Evolutionary conservation across 257 asterid genomes (phyloP).

Genomic region (Nemophila menziesii): DNA sequence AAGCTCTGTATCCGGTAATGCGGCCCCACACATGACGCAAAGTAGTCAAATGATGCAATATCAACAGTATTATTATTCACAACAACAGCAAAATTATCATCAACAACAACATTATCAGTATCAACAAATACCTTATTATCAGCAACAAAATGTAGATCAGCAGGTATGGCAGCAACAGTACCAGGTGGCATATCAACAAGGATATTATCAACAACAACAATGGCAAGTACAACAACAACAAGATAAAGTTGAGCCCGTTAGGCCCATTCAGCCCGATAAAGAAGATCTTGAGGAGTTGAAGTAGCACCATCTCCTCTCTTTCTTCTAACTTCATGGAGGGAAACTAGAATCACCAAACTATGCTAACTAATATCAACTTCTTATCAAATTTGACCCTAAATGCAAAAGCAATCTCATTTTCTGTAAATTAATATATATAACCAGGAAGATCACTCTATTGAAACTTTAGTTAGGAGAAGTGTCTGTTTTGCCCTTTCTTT

Average conservation of each 20-base stretch:
- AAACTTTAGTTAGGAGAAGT: no score
- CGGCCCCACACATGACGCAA: conserved; percentile 3
- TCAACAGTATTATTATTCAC: conserved; percentile 52
- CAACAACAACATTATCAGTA: conserved; percentile 45
- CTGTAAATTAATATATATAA: no score
- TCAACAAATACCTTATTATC: conserved; percentile 29
- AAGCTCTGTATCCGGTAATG: conserved; percentile 13
- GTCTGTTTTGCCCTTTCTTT: no score
- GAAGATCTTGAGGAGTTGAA: background rate
- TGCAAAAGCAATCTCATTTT: no score
- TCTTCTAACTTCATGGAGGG: background rate
- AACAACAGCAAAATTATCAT: conserved; percentile 56
- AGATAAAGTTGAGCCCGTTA: conserved; percentile 22
- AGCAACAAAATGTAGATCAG: conserved; percentile 37
- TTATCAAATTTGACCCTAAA: no score
- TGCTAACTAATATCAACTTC: background rate
- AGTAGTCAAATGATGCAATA: conserved; percentile 42
- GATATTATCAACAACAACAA: conserved; percentile 27
- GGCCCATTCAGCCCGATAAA: conserved; percentile 15
- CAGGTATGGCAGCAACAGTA: conserved; percentile 55
- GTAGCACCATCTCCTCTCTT: background rate
- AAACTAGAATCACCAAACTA: background rate
- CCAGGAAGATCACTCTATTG: no score
- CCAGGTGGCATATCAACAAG: conserved; percentile 53
- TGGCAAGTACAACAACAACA: conserved; percentile 22